phyloP scores from a whole-genome alignment of 1,139 yeast species.

The Suhomyces guaymorum region DNA sequence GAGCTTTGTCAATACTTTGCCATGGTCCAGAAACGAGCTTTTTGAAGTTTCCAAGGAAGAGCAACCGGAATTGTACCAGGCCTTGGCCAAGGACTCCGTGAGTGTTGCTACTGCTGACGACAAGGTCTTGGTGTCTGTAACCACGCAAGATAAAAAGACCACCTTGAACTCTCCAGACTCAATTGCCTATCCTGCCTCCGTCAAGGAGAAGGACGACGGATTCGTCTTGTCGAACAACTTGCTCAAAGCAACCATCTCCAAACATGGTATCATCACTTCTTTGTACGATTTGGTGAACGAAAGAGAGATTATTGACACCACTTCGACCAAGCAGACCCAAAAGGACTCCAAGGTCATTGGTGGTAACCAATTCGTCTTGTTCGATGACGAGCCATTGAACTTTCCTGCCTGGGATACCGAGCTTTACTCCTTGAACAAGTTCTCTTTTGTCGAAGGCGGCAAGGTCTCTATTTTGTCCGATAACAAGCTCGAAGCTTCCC shows the following conservation, averaged over 20 bases:
- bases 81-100: background rate
- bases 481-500: slow-evolving; percentile 61
- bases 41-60: slow-evolving; percentile 31
- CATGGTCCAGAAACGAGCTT: slow-evolving; percentile 67
- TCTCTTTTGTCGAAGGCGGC: slow-evolving; percentile 47
- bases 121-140: slow-evolving; percentile 15
- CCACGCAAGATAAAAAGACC: slow-evolving; percentile 18
- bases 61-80: slow-evolving; percentile 12
- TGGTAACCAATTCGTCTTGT: slow-evolving; percentile 77
- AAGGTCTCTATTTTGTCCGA: slow-evolving; percentile 51
- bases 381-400: slow-evolving; percentile 85
- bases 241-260: slow-evolving; percentile 57
- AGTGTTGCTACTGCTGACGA: slow-evolving; percentile 3
- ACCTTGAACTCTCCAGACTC: slow-evolving; percentile 20
- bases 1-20: slow-evolving; percentile 56
- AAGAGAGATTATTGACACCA: slow-evolving; percentile 67
- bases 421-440: slow-evolving; percentile 73
- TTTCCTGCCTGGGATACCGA: slow-evolving; percentile 99
- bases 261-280: slow-evolving; percentile 67
- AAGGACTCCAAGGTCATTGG: slow-evolving; percentile 38
- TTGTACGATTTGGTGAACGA: slow-evolving; percentile 59
- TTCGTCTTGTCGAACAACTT: slow-evolving; percentile 60
- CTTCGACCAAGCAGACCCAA: slow-evolving; percentile 47
- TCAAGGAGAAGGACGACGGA: slow-evolving; percentile 39
- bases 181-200: slow-evolving; percentile 50